These are phyloP conservation scores for Diaporthe sp. DNA, from an alignment of 2,329 filamentous ascomycete species.

Conservation along the genomic window DNA sequence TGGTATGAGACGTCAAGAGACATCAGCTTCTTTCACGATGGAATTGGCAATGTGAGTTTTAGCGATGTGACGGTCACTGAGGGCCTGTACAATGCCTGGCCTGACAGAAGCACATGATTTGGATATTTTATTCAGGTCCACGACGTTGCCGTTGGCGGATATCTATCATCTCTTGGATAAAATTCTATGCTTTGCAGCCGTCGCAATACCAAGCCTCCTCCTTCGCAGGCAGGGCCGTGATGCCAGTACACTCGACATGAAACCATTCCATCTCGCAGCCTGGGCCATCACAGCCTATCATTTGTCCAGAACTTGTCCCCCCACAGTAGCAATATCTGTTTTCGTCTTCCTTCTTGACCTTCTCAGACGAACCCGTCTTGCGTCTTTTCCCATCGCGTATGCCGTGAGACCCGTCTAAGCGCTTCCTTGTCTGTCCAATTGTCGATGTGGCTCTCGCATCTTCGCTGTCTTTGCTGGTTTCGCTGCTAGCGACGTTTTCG, in stretches of 20 bases:
- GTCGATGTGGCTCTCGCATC: neutral
- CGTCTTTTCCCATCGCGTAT: neutral
- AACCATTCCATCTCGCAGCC: conserved; percentile 32
- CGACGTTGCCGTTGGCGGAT: neutral
- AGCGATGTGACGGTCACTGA: conserved; percentile 52
- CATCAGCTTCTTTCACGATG: conserved; percentile 53
- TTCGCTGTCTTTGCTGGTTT: neutral
- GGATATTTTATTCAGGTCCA: neutral
- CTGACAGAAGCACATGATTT: conserved; percentile 1
- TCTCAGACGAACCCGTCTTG: neutral
- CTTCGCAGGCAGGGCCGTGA: conserved; percentile 6
- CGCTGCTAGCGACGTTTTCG: conserved; percentile 1
- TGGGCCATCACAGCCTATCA: conserved; percentile 31
- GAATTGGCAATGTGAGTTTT: conserved; percentile 49
- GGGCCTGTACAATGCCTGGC: conserved; percentile 53
- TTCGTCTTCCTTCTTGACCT: neutral
- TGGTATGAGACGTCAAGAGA: conserved; percentile 53
- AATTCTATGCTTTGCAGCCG: conserved; percentile 10
- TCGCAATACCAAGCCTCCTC: conserved; percentile 29
- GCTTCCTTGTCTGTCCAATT: neutral
- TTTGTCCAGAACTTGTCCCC: conserved; percentile 10
- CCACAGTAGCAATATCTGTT: conserved; percentile 29
- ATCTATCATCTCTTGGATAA: neutral
- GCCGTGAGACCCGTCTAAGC: neutral
- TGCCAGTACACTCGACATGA: conserved; percentile 12